phyloP scores from a whole-genome alignment of 2,329 filamentous ascomycete genomes.

The Fusarium fujikuroi region DNA sequence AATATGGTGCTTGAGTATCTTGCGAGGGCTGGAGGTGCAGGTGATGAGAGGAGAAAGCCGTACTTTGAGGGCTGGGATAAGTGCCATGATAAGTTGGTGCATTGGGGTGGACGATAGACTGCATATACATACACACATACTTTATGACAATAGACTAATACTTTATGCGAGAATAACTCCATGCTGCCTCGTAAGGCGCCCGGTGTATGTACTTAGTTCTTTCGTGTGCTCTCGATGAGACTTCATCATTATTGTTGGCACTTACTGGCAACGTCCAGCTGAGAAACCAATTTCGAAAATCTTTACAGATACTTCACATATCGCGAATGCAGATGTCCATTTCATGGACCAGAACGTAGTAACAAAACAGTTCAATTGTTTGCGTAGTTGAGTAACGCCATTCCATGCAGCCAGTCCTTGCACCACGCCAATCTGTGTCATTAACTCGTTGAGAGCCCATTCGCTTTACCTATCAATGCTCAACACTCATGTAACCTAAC shows the following conservation, averaged over 20 bases:
- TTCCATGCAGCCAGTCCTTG: not conserved
- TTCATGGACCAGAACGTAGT: too few species aligned
- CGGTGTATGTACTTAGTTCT: too few species aligned
- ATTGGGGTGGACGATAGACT: slow-evolving; percentile 32
- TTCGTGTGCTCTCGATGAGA: too few species aligned
- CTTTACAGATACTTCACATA: too few species aligned
- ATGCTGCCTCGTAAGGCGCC: too few species aligned
- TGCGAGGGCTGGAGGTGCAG: slow-evolving; percentile 13
- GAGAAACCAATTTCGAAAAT: too few species aligned
- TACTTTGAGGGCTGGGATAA: slow-evolving; percentile 36
- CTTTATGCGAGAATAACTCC: not conserved
- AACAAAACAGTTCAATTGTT: not conserved
- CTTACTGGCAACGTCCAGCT: too few species aligned
- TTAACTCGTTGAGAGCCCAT: not conserved
- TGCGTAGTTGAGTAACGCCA: not conserved
- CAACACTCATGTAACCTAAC: too few species aligned
- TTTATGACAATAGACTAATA: slow-evolving; percentile 15
- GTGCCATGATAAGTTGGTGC: slow-evolving; percentile 23
- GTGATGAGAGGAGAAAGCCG: slow-evolving; percentile 23
- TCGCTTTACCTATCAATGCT: too few species aligned
- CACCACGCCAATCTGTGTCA: not conserved
- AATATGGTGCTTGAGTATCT: slow-evolving; percentile 39
- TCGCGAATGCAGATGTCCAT: too few species aligned
- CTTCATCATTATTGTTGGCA: too few species aligned
- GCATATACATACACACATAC: not conserved